Conservation (phyloP, 768 basidiomycete species). For the Boletus rufocinnamomeus region DNA sequence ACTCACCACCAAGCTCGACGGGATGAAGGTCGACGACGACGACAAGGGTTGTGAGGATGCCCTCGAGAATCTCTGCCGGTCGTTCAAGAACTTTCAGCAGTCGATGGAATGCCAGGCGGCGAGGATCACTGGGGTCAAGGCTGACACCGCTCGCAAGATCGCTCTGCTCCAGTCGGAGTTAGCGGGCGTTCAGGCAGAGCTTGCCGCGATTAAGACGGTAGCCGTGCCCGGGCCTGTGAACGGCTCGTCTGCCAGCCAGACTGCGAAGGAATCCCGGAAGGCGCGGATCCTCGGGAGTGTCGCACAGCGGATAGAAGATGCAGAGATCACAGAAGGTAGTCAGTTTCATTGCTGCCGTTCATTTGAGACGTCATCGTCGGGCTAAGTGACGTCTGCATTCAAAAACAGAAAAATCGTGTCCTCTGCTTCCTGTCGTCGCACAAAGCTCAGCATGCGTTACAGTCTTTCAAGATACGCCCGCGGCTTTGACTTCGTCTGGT, state of each 20-base stretch:
- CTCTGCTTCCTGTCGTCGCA: background rate
- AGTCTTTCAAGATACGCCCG: background rate
- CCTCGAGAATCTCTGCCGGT: conserved; percentile 6
- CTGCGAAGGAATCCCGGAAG: conserved; percentile 7
- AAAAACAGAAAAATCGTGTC: conserved; percentile 1
- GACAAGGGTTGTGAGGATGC: conserved; percentile 9
- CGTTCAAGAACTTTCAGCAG: conserved; percentile 1
- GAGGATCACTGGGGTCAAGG: conserved; percentile 15
- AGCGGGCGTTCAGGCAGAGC: conserved; percentile 5
- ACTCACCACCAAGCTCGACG: conserved; percentile 14
- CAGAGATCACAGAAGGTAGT: conserved; percentile 10
- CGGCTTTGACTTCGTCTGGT: background rate
- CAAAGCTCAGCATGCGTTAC: background rate
- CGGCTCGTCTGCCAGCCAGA: background rate
- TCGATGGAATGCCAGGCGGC: conserved; percentile 20
- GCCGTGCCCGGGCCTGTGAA: background rate
- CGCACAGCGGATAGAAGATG: background rate
- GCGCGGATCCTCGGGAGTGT: conserved; percentile 1
- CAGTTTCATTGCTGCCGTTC: background rate
- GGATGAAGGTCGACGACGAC: conserved; percentile 5
- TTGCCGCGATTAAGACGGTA: conserved; percentile 11
- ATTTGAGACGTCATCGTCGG: background rate
- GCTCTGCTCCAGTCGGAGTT: conserved; percentile 21
- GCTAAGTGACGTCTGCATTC: background rate
- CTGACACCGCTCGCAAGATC: conserved; percentile 21